phyloP scores from a whole-genome alignment of 768 basidiomycete genomes.

The Paxillus ammoniavirescens region DNA sequence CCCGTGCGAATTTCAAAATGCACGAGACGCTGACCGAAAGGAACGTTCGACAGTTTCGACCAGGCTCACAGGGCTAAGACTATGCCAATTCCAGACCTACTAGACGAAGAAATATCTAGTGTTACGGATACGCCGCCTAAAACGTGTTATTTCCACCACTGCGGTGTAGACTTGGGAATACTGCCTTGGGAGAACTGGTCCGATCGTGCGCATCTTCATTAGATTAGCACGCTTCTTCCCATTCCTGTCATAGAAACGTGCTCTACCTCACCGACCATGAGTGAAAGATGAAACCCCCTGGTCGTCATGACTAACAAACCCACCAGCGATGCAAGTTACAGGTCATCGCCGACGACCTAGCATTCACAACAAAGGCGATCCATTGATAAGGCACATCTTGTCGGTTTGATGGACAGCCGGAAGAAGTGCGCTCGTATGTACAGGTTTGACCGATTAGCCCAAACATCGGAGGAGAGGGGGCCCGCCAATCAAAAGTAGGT shows the following conservation, averaged over 20 bases:
- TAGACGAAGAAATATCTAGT: not conserved
- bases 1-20: constrained; percentile 26
- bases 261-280: not conserved
- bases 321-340: not conserved
- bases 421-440: not conserved
- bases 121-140: not conserved
- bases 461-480: not conserved
- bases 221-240: constrained; percentile 10
- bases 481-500: not conserved
- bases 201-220: constrained; percentile 2
- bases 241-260: not conserved
- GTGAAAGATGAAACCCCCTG: not conserved
- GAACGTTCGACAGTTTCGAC: constrained; percentile 16
- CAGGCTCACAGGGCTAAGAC: constrained; percentile 6
- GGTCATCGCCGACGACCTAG: not conserved
- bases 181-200: constrained; percentile 5
- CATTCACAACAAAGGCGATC: not conserved
- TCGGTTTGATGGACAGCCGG: not conserved
- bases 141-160: constrained; percentile 7
- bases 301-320: constrained; percentile 1
- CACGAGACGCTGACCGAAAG: not conserved
- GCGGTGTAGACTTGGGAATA: constrained; percentile 9
- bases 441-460: not conserved
- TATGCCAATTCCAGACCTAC: not conserved
- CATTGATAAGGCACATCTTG: not conserved